Evolutionary conservation across 2,329 filamentous ascomycete genomes (phyloP).

Genomic region (Fusarium sp.): DNA sequence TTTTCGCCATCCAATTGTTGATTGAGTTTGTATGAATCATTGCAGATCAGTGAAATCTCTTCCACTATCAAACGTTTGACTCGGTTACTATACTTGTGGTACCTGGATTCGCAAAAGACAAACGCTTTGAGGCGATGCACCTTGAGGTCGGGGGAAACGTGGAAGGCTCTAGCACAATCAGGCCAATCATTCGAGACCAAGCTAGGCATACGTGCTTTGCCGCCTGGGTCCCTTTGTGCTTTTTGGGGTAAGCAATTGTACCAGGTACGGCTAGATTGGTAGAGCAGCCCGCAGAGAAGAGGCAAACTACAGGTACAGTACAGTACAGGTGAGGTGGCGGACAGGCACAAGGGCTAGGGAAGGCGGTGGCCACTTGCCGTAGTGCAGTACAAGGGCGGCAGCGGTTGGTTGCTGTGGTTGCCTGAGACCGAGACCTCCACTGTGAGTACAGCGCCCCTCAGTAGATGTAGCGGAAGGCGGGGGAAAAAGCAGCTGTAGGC

Average conservation of each 20-base stretch:
- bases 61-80: conserved; percentile 30
- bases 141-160: conserved; percentile 34
- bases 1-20: conserved; percentile 7
- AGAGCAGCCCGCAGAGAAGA: conserved; percentile 14
- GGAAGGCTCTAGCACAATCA: conserved; percentile 46
- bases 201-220: conserved; percentile 34
- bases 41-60: conserved; percentile 23
- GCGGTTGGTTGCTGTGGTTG: conserved; percentile 38
- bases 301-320: conserved; percentile 21
- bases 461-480: conserved; percentile 26
- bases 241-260: conserved; percentile 41
- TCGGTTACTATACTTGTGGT: conserved; percentile 31
- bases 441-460: conserved; percentile 13
- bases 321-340: not conserved
- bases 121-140: conserved; percentile 35
- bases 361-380: conserved; percentile 34
- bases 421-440: conserved; percentile 26
- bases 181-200: conserved; percentile 42
- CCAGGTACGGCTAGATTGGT: conserved; percentile 12
- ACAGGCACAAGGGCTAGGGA: conserved; percentile 4
- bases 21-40: conserved; percentile 27
- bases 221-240: conserved; percentile 36
- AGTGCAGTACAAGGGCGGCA: conserved; percentile 22
- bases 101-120: conserved; percentile 38
- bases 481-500: conserved; percentile 25